These are phyloP conservation scores for Pseudogymnoascus sp. DNA, from an alignment of 2,329 filamentous ascomycete species.

Conservation along the genomic window DNA sequence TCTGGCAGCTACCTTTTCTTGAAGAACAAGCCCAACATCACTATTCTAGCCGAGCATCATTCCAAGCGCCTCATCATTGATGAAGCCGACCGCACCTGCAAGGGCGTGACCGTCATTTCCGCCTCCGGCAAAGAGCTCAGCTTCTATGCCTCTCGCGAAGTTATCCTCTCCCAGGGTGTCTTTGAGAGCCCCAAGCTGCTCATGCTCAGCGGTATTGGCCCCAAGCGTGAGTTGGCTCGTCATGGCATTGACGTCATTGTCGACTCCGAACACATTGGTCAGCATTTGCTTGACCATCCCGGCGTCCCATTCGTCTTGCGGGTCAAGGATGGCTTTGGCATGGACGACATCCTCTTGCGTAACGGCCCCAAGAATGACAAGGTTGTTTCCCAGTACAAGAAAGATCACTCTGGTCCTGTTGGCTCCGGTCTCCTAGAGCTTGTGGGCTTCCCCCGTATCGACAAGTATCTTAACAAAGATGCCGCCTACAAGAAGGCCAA, in stretches of 20 bases:
- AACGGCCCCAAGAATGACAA: constrained; percentile 31
- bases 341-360: constrained; percentile 34
- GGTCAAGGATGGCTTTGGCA: constrained; percentile 34
- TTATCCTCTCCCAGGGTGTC: constrained; percentile 9
- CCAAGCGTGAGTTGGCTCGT: constrained; percentile 27
- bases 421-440: constrained; percentile 40
- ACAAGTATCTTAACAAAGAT: constrained; percentile 42
- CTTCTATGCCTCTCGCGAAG: constrained; percentile 33
- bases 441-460: constrained; percentile 49
- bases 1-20: constrained; percentile 45
- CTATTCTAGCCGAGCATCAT: constrained; percentile 38
- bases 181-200: constrained; percentile 9
- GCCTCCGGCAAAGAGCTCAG: constrained; percentile 34
- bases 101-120: constrained; percentile 40
- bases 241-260: constrained; percentile 22
- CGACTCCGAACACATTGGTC: constrained; percentile 26
- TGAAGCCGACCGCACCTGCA: constrained; percentile 31
- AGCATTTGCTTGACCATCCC: constrained; percentile 32
- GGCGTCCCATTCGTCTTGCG: constrained; percentile 34
- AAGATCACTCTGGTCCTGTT: constrained; percentile 34
- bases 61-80: constrained; percentile 50
- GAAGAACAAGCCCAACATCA: constrained; percentile 46
- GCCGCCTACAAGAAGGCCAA: constrained; percentile 40
- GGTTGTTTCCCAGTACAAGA: constrained; percentile 32
- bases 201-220: constrained; percentile 12